Conservation (phyloP, 2,329 filamentous ascomycete genomes). For the Bipolaris zeicola region DNA sequence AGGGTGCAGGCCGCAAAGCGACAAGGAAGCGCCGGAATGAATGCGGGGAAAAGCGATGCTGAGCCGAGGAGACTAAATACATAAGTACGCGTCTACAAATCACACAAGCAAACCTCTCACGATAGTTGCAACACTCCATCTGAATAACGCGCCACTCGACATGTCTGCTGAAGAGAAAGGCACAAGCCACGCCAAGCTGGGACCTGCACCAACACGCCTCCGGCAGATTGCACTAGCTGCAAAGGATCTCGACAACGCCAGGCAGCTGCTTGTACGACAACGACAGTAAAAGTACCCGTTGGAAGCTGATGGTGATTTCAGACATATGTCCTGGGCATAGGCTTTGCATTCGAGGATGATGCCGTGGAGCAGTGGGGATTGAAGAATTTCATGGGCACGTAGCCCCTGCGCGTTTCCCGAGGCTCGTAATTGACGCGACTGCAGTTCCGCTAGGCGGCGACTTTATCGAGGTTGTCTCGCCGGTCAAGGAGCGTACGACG, state of each 20-base stretch:
- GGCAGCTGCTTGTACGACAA: conserved; percentile 31
- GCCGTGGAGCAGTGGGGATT: conserved; percentile 49
- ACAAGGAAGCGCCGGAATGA: neutral
- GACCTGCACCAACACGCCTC: conserved; percentile 37
- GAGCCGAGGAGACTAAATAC: conserved; percentile 6
- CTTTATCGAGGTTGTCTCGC: conserved; percentile 52
- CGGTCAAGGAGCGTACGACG: conserved; percentile 46
- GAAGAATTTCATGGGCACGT: conserved; percentile 49
- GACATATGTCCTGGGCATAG: conserved; percentile 48
- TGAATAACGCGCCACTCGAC: neutral
- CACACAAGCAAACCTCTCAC: neutral
- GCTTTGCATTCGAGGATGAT: conserved; percentile 50
- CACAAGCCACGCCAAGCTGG: conserved; percentile 6
- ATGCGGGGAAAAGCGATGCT: conserved; percentile 11
- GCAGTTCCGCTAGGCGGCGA: conserved; percentile 53
- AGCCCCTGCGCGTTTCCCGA: neutral
- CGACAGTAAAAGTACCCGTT: neutral
- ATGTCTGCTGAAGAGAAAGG: conserved; percentile 10
- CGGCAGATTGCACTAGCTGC: conserved; percentile 46
- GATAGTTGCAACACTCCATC: neutral
- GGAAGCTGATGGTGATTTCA: conserved; percentile 15
- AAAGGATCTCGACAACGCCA: conserved; percentile 35
- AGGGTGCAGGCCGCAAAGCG: neutral
- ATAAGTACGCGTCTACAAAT: neutral
- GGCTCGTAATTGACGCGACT: conserved; percentile 2